Evolutionary conservation across 805 yeast species (phyloP), one percentile per base, ranked within the genome.

Genomic region (Candida qinlingensis): DNA sequence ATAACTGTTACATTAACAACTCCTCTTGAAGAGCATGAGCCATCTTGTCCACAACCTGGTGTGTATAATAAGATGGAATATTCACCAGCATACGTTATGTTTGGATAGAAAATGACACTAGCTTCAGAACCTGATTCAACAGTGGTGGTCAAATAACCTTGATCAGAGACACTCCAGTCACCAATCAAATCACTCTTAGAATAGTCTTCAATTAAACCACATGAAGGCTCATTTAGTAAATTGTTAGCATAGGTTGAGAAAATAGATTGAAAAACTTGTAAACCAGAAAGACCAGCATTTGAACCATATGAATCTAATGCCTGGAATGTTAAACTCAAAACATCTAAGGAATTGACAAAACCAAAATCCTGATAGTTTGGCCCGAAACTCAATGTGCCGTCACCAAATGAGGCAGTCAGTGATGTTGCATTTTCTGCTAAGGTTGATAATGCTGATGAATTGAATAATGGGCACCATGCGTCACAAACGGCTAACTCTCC

Each of bases 381-480:
- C 37, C 60, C 66, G 54, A 59, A 61, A 54, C 54, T 41, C 4
- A 56, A 33, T 10, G 49, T 43, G 12, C 46, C 44, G 12, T 52
- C 46, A 35, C 39, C 33, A 12, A 43, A 47, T n/a, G 37, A 28
- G 7, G 36, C 36, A 12, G 47, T 26, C 11, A 37, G 6, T 11
- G 11, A 11, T n/a, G 50, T 47, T 1, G 53, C 28, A 12, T 42
- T 39, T 34, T 58, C 46, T 2, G 47, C 39, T 7, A 37, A 10
- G 10, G 7, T 38, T 4, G 45, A 3, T 42, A 84, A 62, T 3
- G 63, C 59, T 0, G 71, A 48, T 10, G 64, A 62, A 30, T 73
- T 72, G 1, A 75, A 67, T 28, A 92, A 69, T 1, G 97, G 96
- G 66, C 99, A 94, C 76, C 79, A 84, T 1, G 96, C 95, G 64